A percentile compares a stretch with the other conserved stretches of the same genome.
phyloP scores from a whole-genome alignment of 169 alveolate genomes.

The Plasmodium vivax region DNA sequence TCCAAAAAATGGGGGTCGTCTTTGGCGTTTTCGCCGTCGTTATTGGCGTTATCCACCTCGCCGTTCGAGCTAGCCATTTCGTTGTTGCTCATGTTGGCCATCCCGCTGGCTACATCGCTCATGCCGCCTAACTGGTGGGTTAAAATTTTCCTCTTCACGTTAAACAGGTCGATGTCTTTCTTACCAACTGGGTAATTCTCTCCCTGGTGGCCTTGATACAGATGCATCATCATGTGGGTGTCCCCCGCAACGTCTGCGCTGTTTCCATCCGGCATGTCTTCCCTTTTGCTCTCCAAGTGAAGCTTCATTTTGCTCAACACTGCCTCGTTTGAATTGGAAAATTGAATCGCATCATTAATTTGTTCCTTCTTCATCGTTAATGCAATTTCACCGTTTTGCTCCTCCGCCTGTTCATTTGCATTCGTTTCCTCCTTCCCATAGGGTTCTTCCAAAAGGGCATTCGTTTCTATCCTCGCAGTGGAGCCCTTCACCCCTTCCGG shows the following conservation, averaged over 20 bases:
- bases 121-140: background rate
- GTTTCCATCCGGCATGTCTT: conserved; percentile 9
- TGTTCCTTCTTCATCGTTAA: background rate
- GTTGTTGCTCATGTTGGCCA: background rate
- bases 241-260: background rate
- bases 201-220: background rate
- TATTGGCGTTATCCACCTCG: background rate
- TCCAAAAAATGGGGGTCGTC: conserved; percentile 45
- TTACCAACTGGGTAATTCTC: conserved; percentile 8
- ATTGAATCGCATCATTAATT: background rate
- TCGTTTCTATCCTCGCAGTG: background rate
- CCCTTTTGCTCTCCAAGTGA: conserved; percentile 3
- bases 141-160: background rate
- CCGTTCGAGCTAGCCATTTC: background rate
- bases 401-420: background rate
- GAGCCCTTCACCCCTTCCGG: background rate
- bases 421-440: background rate
- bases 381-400: background rate
- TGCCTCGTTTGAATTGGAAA: background rate
- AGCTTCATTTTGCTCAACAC: background rate
- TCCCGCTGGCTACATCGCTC: background rate
- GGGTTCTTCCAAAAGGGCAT: background rate
- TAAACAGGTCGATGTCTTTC: conserved; percentile 8
- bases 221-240: background rate
- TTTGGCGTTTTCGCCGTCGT: background rate